phyloP scores from a whole-genome alignment of 257 asterid species.

The Verbascum thapsus region DNA sequence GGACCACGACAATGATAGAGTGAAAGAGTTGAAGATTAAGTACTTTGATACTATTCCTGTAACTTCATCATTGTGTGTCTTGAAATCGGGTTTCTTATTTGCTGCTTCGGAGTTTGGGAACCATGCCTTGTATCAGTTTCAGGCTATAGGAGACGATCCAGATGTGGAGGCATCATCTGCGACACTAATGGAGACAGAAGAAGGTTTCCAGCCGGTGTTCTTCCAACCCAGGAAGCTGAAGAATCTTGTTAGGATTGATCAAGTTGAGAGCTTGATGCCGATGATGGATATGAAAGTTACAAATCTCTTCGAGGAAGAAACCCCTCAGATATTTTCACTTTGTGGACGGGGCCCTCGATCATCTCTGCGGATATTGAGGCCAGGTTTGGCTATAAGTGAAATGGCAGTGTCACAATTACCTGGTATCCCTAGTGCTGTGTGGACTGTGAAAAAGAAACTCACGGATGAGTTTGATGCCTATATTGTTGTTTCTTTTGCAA shows the following conservation, averaged over 20 bases:
- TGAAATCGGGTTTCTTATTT: constrained; percentile 95
- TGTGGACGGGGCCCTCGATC: constrained; percentile 99
- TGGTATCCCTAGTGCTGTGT: constrained; percentile 98
- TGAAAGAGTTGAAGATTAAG: constrained; percentile 84
- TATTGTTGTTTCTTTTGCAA: constrained; percentile 95
- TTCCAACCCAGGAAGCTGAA: constrained; percentile 96
- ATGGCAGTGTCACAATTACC: constrained; percentile 99
- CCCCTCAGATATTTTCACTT: constrained; percentile 89
- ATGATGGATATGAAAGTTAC: constrained; percentile 91
- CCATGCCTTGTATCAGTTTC: constrained; percentile 95
- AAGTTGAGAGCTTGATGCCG: constrained; percentile 93
- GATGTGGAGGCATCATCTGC: constrained; percentile 95
- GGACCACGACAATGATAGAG: constrained; percentile 85
- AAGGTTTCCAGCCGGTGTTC: constrained; percentile 96
- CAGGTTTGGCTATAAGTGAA: constrained; percentile 98
- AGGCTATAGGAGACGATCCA: constrained; percentile 93
- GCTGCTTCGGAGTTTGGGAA: constrained; percentile 99
- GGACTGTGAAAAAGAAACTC: constrained; percentile 95
- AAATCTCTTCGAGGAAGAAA: constrained; percentile 93
- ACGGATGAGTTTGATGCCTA: constrained; percentile 97
- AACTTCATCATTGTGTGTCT: constrained; percentile 85
- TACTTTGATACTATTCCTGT: constrained; percentile 97
- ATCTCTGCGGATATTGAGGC: constrained; percentile 77
- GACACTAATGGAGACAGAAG: constrained; percentile 95
- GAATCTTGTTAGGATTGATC: constrained; percentile 89